Conservation (phyloP, 495 filamentous ascomycete species). For the Neurospora sp. region DNA sequence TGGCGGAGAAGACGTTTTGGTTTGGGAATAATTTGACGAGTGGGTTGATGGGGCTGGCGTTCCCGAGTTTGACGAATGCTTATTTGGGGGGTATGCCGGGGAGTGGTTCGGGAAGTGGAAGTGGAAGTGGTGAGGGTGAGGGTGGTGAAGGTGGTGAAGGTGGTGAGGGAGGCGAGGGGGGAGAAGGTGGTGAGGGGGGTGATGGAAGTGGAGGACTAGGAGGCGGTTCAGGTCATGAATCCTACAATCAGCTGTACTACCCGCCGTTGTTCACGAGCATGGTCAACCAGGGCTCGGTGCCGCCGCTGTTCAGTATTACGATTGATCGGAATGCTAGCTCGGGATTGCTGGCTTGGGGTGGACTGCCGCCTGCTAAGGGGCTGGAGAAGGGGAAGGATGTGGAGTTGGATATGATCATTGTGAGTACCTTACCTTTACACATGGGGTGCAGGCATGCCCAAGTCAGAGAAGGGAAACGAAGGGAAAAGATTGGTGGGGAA, state of each 20-base stretch:
- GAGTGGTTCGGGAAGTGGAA: background rate
- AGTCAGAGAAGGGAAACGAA: no score
- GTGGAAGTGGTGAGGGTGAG: background rate
- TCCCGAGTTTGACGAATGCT: slow-evolving; percentile 43
- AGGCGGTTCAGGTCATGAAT: slow-evolving; percentile 17
- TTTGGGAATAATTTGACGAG: slow-evolving; percentile 38
- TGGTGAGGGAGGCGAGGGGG: background rate
- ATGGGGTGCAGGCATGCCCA: no score
- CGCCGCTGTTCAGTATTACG: slow-evolving; percentile 47
- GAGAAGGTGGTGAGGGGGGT: background rate
- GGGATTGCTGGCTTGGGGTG: slow-evolving; percentile 45
- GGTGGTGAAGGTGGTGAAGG: background rate
- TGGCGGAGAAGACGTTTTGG: slow-evolving; percentile 29
- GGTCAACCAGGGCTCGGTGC: slow-evolving; percentile 39
- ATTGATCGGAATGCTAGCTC: slow-evolving; percentile 28
- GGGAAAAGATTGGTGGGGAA: no score
- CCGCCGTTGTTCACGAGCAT: slow-evolving; percentile 49
- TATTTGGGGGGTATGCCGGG: slow-evolving; percentile 6
- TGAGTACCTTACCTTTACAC: background rate
- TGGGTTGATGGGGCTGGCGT: slow-evolving; percentile 54
- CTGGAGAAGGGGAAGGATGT: slow-evolving; percentile 19
- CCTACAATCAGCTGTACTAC: slow-evolving; percentile 32
- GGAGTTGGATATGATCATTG: slow-evolving; percentile 31
- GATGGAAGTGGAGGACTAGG: slow-evolving; percentile 4
- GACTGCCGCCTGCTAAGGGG: slow-evolving; percentile 25